Evolutionary conservation across 2,329 filamentous ascomycete species (phyloP).

Genomic region (Scytalidium sp.): DNA sequence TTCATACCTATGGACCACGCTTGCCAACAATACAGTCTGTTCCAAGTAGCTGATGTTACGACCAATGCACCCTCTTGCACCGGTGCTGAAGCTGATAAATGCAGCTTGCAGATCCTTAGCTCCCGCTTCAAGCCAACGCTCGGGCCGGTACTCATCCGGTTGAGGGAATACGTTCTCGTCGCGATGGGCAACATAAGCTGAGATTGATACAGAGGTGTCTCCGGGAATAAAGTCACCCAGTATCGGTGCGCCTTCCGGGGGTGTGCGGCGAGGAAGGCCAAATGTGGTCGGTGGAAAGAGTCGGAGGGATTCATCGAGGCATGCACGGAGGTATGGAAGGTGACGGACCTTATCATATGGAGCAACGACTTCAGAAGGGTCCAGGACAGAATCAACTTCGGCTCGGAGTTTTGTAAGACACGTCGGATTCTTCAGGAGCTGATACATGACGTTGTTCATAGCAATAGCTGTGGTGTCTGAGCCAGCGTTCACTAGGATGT

Average conservation of each 20-base stretch:
- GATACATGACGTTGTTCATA: conserved; percentile 50
- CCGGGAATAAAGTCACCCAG: conserved; percentile 43
- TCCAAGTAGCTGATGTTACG: conserved; percentile 42
- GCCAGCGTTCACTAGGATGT: conserved; percentile 37
- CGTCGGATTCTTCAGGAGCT: conserved; percentile 45
- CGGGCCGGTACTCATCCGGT: conserved; percentile 35
- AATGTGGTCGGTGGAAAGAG: conserved; percentile 40
- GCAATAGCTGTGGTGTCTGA: conserved; percentile 47
- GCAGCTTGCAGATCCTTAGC: conserved; percentile 35
- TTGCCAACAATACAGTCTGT: conserved; percentile 41
- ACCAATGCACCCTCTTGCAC: conserved; percentile 37
- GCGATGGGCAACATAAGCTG: conserved; percentile 37
- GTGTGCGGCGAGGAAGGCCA: conserved; percentile 42
- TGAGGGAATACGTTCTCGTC: conserved; percentile 34
- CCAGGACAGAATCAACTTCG: conserved; percentile 44
- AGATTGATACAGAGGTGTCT: conserved; percentile 40
- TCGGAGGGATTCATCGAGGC: conserved; percentile 47
- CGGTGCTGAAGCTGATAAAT: conserved; percentile 37
- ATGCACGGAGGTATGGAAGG: conserved; percentile 49
- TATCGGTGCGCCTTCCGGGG: conserved; percentile 39
- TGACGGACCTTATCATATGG: conserved; percentile 49
- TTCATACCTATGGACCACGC: conserved; percentile 39
- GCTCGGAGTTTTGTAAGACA: conserved; percentile 34
- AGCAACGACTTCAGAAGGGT: conserved; percentile 39
- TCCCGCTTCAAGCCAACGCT: conserved; percentile 39